Evolutionary conservation across 176 grass and related monocot genomes (phyloP).

Genomic region (Avena atlantica): DNA sequence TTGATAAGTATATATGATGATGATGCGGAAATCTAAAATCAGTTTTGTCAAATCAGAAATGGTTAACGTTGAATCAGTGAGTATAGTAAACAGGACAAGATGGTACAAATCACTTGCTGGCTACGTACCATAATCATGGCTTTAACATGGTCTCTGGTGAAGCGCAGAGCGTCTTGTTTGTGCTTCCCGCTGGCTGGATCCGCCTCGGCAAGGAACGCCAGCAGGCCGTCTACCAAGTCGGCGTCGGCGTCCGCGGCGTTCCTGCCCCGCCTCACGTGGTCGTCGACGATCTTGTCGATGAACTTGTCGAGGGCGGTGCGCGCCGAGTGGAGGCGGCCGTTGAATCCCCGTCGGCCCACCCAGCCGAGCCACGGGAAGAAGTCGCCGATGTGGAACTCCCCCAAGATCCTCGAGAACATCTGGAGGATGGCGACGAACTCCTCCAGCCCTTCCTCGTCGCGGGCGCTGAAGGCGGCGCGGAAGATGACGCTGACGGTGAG

Average conservation of each 20-base stretch:
- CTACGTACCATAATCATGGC: constrained; percentile 87
- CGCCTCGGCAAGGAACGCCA: constrained; percentile 61
- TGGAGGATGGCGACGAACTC: constrained; percentile 79
- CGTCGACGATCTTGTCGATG: constrained; percentile 87
- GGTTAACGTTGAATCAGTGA: too few relatives aligned
- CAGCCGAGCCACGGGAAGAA: constrained; percentile 80
- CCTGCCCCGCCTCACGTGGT: constrained; percentile 62
- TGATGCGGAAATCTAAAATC: too few relatives aligned
- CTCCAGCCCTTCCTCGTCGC: constrained; percentile 45
- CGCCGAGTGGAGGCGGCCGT: constrained; percentile 56
- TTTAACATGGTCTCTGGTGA: constrained; percentile 76
- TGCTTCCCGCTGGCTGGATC: neutral
- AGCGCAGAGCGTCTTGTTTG: constrained; percentile 37
- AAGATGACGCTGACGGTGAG: constrained; percentile 73
- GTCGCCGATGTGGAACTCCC: constrained; percentile 65
- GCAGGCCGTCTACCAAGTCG: constrained; percentile 87
- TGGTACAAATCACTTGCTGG: too few relatives aligned
- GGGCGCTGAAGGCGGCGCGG: constrained; percentile 73
- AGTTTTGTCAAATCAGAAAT: too few relatives aligned
- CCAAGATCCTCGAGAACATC: constrained; percentile 83
- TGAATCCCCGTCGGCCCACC: constrained; percentile 65
- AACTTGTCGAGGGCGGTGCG: constrained; percentile 63
- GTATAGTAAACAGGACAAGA: too few relatives aligned
- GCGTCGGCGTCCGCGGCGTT: constrained; percentile 52
- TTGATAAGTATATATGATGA: too few relatives aligned